Evolutionary conservation across 2,329 filamentous ascomycete species (phyloP).

Genomic region (Fusarium begoniae): DNA sequence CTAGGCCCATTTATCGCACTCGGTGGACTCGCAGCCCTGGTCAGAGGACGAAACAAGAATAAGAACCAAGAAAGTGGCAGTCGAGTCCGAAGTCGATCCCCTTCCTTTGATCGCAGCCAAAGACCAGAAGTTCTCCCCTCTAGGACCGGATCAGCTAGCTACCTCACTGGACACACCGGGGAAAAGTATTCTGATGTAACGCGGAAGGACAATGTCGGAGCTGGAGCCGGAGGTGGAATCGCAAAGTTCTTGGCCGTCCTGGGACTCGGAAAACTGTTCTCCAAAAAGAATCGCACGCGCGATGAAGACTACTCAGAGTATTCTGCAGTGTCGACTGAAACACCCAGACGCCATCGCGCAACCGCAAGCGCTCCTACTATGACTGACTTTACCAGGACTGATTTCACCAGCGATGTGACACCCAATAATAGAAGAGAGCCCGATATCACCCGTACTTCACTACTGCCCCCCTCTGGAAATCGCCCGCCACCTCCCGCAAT

Average conservation of each 20-base stretch:
- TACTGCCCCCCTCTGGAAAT: conserved; percentile 58
- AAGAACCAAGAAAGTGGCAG: conserved; percentile 50
- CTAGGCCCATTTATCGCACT: conserved; percentile 63
- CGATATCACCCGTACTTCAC: conserved; percentile 49
- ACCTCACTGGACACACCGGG: conserved; percentile 54
- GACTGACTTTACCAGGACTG: conserved; percentile 55
- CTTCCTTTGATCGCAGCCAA: conserved; percentile 49
- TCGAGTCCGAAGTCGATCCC: conserved; percentile 53
- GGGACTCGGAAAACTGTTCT: conserved; percentile 69
- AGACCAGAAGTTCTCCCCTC: conserved; percentile 63
- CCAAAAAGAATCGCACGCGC: conserved; percentile 58
- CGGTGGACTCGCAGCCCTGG: conserved; percentile 58
- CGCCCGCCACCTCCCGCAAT: conserved; percentile 49
- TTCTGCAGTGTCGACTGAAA: conserved; percentile 70
- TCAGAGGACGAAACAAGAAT: conserved; percentile 56
- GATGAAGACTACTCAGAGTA: conserved; percentile 73
- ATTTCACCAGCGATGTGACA: conserved; percentile 42
- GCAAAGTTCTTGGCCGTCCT: conserved; percentile 65
- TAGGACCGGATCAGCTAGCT: conserved; percentile 64
- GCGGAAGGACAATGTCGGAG: conserved; percentile 43
- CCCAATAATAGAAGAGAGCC: conserved; percentile 42
- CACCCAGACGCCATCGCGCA: conserved; percentile 60
- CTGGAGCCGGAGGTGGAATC: conserved; percentile 60
- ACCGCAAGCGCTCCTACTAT: conserved; percentile 50
- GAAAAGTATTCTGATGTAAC: conserved; percentile 70